Percentiles rank a stretch among this genome's conserved stretches.
phyloP scores from a whole-genome alignment of 169 alveolate genomes.

The Cryptosporidium ubiquitum region DNA sequence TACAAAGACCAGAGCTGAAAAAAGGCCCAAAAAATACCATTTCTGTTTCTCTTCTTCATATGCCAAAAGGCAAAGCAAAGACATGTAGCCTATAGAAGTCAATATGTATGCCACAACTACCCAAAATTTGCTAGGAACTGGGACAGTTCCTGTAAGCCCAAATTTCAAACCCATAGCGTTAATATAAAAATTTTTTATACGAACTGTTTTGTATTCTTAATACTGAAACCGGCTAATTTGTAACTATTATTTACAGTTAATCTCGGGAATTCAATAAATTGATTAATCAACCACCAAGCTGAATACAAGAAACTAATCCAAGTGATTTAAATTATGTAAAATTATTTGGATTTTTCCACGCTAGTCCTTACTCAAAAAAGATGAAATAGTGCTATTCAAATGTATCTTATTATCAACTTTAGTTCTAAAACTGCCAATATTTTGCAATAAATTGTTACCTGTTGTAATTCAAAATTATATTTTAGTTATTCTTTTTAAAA shows the following conservation, averaged over 20 bases:
- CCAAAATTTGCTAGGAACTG: neutral
- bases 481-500: neutral
- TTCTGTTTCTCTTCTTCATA: slow-evolving; percentile 30
- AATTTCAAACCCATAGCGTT: neutral
- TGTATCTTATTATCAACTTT: no score
- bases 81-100: neutral
- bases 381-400: no score
- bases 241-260: neutral
- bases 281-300: neutral
- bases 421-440: neutral
- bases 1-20: slow-evolving; percentile 22
- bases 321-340: no score
- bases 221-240: no score
- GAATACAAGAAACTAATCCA: neutral
- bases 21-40: slow-evolving; percentile 38
- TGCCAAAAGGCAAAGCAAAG: slow-evolving; percentile 2
- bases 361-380: neutral
- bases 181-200: neutral
- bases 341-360: neutral
- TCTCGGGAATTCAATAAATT: neutral
- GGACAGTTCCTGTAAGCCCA: neutral
- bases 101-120: neutral
- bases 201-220: neutral
- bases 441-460: neutral
- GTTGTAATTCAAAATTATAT: neutral